Evolutionary conservation across 306 rosid species (phyloP), one percentile per base, ranked within the genome.

Genomic region (Abrus pulchellus): DNA sequence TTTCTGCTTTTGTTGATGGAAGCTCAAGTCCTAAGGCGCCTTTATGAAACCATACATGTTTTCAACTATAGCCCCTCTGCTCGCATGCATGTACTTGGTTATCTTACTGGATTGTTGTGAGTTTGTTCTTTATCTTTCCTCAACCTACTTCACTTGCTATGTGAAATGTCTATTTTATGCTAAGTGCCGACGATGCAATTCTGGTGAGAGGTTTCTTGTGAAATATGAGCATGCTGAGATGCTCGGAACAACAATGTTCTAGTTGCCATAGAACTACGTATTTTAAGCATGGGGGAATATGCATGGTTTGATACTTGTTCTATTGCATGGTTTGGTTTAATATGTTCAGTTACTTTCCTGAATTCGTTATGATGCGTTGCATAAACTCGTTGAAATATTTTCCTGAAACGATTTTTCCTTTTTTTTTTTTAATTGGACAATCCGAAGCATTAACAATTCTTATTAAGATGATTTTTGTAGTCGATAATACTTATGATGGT

Each of bases 61-160:
- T 94, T 93, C 86, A 86, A 88, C 44, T 93, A 93, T 57, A 88
- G 99, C 76, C 90, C 91, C 33, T 87, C 90, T 13, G 97, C 97
- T 82, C 87, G 91, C 68, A 94, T 93, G 99, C 97, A 94, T 80
- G 62, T 90, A 79, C 2, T 93, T 41, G 98, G 98, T 33, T 93
- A 95, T 86, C 87, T 95, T 13, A 78, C 95, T 30, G 99, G 99
- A 79, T 60, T 89, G 61, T 91, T 87, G 99, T 95, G 85, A 93
- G 97, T 85, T 82, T 55, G 44, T 78, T 78, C 52, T 44, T 68
- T 59, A 20, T 45, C 77, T 48, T 59, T 76, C 33, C 49, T 75
- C 7, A n/a, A 7, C 47, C 7, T 74, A 11, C 53, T 62, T 77
- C 34, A 70, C 80, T 80, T 80, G 69, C 66, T 54, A 53, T 56